Conservation (phyloP, 176 grass and related monocot genomes). For the Oryza glumipatula region DNA sequence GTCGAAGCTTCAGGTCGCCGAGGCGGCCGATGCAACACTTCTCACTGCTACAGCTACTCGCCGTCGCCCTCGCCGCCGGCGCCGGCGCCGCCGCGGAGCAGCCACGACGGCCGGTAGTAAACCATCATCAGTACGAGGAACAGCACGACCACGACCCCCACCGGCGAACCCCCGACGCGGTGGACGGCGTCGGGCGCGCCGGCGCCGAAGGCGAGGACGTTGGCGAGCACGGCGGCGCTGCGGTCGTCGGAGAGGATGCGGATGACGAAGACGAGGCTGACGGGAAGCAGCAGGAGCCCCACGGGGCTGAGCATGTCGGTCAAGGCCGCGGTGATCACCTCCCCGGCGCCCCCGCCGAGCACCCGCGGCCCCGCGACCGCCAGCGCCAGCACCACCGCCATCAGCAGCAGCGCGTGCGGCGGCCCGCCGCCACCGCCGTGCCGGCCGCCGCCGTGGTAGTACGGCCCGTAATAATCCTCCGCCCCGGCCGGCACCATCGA, state of each 20-base stretch:
- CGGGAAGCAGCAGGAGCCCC: constrained; percentile 66
- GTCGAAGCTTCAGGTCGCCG: background rate
- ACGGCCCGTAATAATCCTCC: background rate
- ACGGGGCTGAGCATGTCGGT: constrained; percentile 58
- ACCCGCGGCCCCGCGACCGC: constrained; percentile 58
- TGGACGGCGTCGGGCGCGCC: constrained; percentile 58
- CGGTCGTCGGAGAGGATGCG: constrained; percentile 69
- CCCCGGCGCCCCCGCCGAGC: constrained; percentile 53
- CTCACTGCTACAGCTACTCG: constrained; percentile 27
- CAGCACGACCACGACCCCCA: constrained; percentile 68
- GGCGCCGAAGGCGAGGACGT: constrained; percentile 40
- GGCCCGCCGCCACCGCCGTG: background rate
- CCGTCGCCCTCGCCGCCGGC: constrained; percentile 32
- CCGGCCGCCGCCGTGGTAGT: background rate
- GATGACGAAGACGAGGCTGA: constrained; percentile 71
- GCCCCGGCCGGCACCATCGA: constrained; percentile 3
- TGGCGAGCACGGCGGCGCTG: constrained; percentile 37
- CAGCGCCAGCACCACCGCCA: constrained; percentile 58
- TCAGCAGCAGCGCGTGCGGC: constrained; percentile 55
- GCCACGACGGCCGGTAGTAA: constrained; percentile 54
- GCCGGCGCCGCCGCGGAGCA: constrained; percentile 44
- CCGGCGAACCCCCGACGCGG: constrained; percentile 66
- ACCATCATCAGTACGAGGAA: constrained; percentile 52
- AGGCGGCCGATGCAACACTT: background rate
- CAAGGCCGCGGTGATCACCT: constrained; percentile 44